Evolutionary conservation across 2,329 filamentous ascomycete genomes (phyloP).

Genomic region (Helminthosporium solani): DNA sequence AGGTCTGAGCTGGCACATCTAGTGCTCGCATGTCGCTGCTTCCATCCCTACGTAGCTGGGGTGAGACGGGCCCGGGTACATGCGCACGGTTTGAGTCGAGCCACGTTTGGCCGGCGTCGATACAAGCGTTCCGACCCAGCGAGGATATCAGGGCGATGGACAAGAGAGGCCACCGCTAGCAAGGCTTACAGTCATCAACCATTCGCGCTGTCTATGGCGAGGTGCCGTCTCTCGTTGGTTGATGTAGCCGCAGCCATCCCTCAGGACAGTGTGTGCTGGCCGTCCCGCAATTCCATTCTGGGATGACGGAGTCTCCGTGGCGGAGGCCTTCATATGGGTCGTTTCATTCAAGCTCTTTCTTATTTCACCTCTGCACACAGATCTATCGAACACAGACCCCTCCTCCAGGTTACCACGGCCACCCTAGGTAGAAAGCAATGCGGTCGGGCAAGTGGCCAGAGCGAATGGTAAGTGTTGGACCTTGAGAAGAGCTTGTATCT

Average conservation of each 20-base stretch:
- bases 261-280: not conserved
- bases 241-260: not conserved
- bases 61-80: not conserved
- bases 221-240: not conserved
- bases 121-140: not conserved
- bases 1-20: not conserved
- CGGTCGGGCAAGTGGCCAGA: not conserved
- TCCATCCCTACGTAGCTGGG: not conserved
- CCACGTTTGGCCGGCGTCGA: not conserved
- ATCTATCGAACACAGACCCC: not conserved
- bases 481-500: not conserved
- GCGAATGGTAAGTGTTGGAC: not conserved
- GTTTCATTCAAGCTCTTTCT: not conserved
- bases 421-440: not conserved
- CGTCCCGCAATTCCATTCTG: not conserved
- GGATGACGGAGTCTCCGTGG: not conserved
- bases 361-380: not conserved
- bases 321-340: not conserved
- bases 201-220: not conserved
- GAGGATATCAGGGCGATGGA: not conserved
- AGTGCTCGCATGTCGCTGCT: not conserved
- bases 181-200: not conserved
- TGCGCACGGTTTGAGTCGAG: not conserved
- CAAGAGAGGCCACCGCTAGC: not conserved
- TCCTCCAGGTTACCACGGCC: not conserved